Conservation (phyloP, 129 eudicot genomes). For the carrot (Daucus carota) region DNA sequence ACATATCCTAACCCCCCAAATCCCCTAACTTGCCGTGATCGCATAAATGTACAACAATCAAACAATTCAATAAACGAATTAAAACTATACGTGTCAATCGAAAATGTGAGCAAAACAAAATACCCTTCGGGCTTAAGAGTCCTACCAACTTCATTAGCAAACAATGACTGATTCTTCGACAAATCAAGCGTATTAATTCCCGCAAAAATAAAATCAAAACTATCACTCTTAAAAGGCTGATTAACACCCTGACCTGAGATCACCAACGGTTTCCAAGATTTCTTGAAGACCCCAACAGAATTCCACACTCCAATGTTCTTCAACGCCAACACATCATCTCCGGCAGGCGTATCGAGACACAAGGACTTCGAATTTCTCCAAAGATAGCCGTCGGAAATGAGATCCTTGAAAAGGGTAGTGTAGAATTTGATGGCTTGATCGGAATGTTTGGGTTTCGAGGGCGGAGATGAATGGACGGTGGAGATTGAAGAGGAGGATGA, state of each 20-base stretch:
- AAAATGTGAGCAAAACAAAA: conserved; percentile 20
- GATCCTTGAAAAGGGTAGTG: conserved; percentile 64
- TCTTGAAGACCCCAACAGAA: conserved; percentile 53
- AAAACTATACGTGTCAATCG: conserved; percentile 67
- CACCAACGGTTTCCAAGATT: conserved; percentile 59
- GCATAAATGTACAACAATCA: conserved; percentile 57
- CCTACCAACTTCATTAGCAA: conserved; percentile 55
- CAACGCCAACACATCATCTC: conserved; percentile 70
- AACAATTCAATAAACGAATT: conserved; percentile 66
- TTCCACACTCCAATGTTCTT: conserved; percentile 70
- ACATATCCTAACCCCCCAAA: conserved; percentile 29
- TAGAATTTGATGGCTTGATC: conserved; percentile 46
- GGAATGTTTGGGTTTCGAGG: conserved; percentile 27
- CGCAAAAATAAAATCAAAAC: conserved; percentile 60
- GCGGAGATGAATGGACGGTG: background rate
- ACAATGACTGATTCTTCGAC: conserved; percentile 32
- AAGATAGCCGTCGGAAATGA: conserved; percentile 57
- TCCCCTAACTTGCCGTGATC: conserved; percentile 39
- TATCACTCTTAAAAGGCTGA: conserved; percentile 40
- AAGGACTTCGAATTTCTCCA: conserved; percentile 50
- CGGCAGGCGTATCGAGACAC: conserved; percentile 59
- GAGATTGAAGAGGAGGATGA: conserved; percentile 19
- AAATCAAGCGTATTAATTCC: conserved; percentile 56
- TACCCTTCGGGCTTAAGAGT: conserved; percentile 47
- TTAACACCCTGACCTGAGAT: conserved; percentile 35